Base-by-base conservation (phyloP, 202 grass and related monocot genomes). In the Cymbopogon flexuosus region DNA sequence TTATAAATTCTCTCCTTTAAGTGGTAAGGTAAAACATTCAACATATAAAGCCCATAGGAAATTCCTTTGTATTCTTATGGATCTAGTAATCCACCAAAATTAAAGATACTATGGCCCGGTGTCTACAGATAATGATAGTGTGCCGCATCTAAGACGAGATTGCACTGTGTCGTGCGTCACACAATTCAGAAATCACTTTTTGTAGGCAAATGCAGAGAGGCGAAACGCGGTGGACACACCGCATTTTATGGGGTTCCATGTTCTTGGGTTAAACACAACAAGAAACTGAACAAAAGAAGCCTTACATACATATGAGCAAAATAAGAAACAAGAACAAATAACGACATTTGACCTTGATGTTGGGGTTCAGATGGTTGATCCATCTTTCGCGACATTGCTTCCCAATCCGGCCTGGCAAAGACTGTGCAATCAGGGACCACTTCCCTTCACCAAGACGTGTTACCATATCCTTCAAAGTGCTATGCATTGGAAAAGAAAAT, bases 331-430 rank as follows among this genome's bases (percentile, higher is more conserved):
- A 63, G 27, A 79, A 33, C 31, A 33, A 33, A 36, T 1, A 9
- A 5, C 68, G 6, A 22, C 1, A 79, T 30, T 22, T 37, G 1
- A 95, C 93, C 85, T 84, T 95, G 51, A 92, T 92, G 33, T 84
- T 35, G 3, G 87, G 45, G 4, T 49, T 0, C 1, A 95, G 23
- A 81, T 95, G 85, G 62, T 95, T 92, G 45, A 81, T 86, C 90
- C 93, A 95, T 61, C 93, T 79, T 57, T 88, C 90, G 46, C 87
- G 81, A 12, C 93, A 95, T 2, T 92, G 90, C 79, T 92, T 95
- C 46, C 90, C 90, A 21, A 85, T 86, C 62, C 90, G 73, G 9
- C 72, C 85, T 0, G 68, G 56, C 14, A 95, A 77, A 47, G 22
- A 59, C 7, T 72, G 35, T 19, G 87, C 83, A 65, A 95, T 84